Evolutionary conservation across 371 early-diverging fungal genomes (phyloP).

Genomic region (Mortierella sp.): DNA sequence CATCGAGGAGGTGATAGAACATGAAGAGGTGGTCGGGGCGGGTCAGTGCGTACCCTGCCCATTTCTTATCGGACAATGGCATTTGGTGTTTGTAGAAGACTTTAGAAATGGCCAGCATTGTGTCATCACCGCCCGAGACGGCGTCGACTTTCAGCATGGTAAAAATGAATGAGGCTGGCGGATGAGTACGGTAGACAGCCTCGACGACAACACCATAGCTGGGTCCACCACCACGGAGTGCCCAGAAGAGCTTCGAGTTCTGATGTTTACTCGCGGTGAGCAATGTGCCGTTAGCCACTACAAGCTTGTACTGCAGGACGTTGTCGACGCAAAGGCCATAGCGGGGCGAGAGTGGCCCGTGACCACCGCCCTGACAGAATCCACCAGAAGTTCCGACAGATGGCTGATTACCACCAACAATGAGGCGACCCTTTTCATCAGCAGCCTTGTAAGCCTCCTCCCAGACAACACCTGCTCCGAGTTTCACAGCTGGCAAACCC

Average conservation of each 20-base stretch:
- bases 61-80: not conserved
- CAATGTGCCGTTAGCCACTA: not conserved
- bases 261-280: constrained; percentile 11
- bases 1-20: not conserved
- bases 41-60: not conserved
- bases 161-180: not conserved
- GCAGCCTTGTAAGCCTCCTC: not conserved
- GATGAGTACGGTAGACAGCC: constrained; percentile 2
- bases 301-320: constrained; percentile 3
- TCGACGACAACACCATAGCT: constrained; percentile 16
- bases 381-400: not conserved
- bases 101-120: not conserved
- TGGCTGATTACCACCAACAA: not conserved
- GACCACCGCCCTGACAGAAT: constrained; percentile 5
- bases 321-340: constrained; percentile 1
- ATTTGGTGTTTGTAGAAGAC: not conserved
- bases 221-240: constrained; percentile 17
- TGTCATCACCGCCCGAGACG: not conserved
- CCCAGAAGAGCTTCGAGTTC: constrained; percentile 18
- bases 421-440: not conserved
- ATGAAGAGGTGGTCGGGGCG: not conserved
- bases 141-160: too few species aligned
- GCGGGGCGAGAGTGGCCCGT: constrained; percentile 6
- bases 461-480: not conserved
- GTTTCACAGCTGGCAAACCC: not conserved